phyloP scores from a whole-genome alignment of 352 stramenopile genomes.

The Pythium apleroticum region DNA sequence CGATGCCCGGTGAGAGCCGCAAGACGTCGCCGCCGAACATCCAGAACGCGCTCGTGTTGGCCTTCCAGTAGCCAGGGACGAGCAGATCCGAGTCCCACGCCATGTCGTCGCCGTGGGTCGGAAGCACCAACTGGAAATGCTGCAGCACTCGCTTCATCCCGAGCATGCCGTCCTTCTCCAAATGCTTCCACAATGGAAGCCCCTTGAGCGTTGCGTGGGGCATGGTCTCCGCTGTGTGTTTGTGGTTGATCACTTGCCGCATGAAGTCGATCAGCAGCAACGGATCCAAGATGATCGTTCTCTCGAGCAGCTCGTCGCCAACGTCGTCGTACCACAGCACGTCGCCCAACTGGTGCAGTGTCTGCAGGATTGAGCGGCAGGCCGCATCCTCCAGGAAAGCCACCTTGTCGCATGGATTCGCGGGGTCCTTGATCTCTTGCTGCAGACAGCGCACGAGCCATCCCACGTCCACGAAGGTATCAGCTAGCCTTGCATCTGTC shows the following conservation, averaged over 20 bases:
- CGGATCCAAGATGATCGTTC: no score
- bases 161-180: neutral
- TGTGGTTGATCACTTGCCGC: neutral
- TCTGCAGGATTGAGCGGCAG: no score
- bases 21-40: neutral
- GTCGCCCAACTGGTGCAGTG: no score
- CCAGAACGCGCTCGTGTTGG: neutral
- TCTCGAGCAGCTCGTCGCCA: neutral
- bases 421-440: neutral
- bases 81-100: conserved; percentile 16
- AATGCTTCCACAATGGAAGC: no score
- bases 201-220: no score
- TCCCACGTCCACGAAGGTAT: neutral
- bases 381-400: no score
- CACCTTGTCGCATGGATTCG: neutral
- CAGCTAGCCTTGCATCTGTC: neutral
- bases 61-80: neutral
- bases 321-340: no score
- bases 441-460: neutral
- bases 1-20: neutral
- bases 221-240: neutral
- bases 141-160: conserved; percentile 23
- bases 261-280: no score
- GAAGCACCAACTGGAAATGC: conserved; percentile 8
- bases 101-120: conserved; percentile 1